Conservation (phyloP, 495 filamentous ascomycete species). For the Lophiostoma macrostomum region DNA sequence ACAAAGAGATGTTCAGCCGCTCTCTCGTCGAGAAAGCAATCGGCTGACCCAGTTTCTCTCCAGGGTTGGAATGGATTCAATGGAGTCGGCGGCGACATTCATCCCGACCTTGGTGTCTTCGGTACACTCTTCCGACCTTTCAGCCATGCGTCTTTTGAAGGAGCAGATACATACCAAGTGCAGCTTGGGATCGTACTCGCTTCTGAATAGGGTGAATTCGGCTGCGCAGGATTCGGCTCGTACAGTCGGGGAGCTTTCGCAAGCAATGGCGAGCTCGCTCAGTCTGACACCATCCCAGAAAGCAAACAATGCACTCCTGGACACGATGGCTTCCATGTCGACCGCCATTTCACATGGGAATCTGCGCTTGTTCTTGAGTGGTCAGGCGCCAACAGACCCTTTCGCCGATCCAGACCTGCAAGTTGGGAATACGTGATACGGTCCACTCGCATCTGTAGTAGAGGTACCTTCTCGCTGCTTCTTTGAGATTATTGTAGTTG, state of each 20-base stretch:
- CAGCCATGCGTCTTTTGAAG: constrained; percentile 3
- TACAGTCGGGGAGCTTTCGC: constrained; percentile 9
- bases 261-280: constrained; percentile 9
- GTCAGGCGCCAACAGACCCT: not conserved
- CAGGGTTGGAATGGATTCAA: not conserved
- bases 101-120: constrained; percentile 7
- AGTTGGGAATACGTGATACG: no score
- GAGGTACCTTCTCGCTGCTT: no score
- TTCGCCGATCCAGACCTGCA: not conserved
- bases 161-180: constrained; percentile 1
- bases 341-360: no score
- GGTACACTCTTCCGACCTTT: constrained; percentile 11
- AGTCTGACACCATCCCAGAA: constrained; percentile 9
- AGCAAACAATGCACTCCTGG: constrained; percentile 1
- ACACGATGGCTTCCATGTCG: constrained; percentile 1
- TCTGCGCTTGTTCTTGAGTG: not conserved
- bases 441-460: no score
- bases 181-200: not conserved
- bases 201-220: not conserved
- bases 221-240: not conserved
- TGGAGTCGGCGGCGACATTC: constrained; percentile 1
- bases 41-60: not conserved
- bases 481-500: no score
- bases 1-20: not conserved
- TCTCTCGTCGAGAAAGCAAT: not conserved